Evolutionary conservation across 768 basidiomycete species (phyloP), one percentile per base, ranked within the genome.

Genomic region (Leucosporidium scottii): DNA sequence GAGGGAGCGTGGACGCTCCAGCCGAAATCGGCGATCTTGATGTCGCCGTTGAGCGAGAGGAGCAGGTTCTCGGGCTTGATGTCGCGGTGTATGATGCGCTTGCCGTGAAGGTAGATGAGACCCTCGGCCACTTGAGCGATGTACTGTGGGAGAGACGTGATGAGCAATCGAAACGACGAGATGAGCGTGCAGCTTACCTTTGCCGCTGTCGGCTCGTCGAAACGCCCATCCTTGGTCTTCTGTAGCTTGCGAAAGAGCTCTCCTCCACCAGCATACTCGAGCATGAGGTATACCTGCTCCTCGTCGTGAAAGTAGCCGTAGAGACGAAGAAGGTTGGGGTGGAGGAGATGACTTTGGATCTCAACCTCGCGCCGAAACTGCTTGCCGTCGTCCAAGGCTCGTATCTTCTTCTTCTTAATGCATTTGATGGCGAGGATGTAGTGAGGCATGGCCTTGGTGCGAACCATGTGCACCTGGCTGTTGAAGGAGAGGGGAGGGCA

Each of bases 11-110:
- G 50, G 5, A 51, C 94, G 25, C 93, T 90, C 2, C 93, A 92
- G 49, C 93, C 93, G 74, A 96, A 96, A 76, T 96, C 93, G 51
- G 93, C 93, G 73, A 89, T 90, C 79, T 96, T 93, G 79, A 93
- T 91, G 68, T 93, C 87, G 25, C 91, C 90, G 66, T 84, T 80
- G 73, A 92, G 86, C 77, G 91, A 85, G 44, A 93, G 83, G n/a
- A 97, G 84, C 65, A 97, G 91, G 75, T 97, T 97, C 76, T 97
- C 93, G 13, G 93, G 93, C 76, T 96, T 97, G 78, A 97, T 87
- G 77, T 97, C 93, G 56, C 93, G 86, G 78, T 97, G 93, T 17
- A 91, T 86, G 50, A 97, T 87, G 49, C 87, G 87, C 77, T 89
- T 86, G n/a, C 87, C 87, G 76, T 97, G 93, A 25, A 97, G 83